Evolutionary conservation across 1,284 basidiomycete genomes (phyloP), one percentile per base, ranked within the genome.

Genomic region (Ceratobasidium sp.): DNA sequence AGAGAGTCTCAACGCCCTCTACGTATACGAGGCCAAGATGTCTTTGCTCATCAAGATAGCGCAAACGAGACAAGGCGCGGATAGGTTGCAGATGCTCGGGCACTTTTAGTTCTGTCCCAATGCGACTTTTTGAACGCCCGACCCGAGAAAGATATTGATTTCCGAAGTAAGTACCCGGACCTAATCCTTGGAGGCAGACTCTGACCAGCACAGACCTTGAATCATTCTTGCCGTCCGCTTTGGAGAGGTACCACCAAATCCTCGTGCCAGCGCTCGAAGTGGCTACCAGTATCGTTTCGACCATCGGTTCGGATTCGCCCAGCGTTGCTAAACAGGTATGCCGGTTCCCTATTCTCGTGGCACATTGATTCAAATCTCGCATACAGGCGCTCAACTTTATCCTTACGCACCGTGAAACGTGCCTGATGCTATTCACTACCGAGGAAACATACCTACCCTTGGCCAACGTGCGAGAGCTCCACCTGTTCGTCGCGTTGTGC

Each of bases 1-100:
- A 95, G 93, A 93, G 75, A 92, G 94, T 72, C 80, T 99, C 22
- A 96, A 98, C 75, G 85, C 93, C 0, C 83, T 96, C 53, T 98
- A 97, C 79, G 93, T 98, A 15, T 98, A 96, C 76, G 96, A 98
- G 78, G 87, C 95, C 15, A 95, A 96, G 79, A 89, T 97, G 84
- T 91, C 93, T 0, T 83, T 97, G 73, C 87, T 98, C 68, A 86
- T 91, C 31, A 86, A 93, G 32, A 86, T 98, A 79, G 88, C 93
- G 0, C 89, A 94, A 75, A 91, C 87, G 0, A 83, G 91, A 53
- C 81, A 84, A 72, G 96, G 96, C 1, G 93, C 94, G 0, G 94
- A 97, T 76, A 86, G 89, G 57, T 80, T 98, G 29, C 79, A 98
- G 94, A 96, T 71, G 86, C 88, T 2, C 89, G 91, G 62, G 75